These are phyloP conservation scores for Vitis hybrid DNA, from an alignment of 177 flowering plant species.

Conservation along the genomic window DNA sequence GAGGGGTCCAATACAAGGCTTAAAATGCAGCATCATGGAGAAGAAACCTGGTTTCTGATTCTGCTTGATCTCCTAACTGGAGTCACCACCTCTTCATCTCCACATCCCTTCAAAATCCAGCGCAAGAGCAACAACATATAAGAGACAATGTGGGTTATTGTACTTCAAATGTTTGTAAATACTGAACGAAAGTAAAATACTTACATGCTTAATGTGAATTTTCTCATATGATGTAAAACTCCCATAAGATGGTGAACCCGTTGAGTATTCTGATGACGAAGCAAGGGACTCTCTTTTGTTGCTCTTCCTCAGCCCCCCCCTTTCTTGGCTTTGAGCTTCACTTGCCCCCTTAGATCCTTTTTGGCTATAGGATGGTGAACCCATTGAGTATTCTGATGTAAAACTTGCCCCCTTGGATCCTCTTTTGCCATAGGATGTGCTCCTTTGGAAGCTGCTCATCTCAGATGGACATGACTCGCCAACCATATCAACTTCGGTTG, in stretches of 20 bases:
- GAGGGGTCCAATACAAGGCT: too few species aligned
- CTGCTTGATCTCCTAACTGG: slow-evolving; percentile 88
- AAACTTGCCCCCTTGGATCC: slow-evolving; percentile 5
- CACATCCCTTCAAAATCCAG: slow-evolving; percentile 28
- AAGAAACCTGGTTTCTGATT: slow-evolving; percentile 44
- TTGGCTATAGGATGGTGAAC: slow-evolving; percentile 17
- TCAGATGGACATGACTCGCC: slow-evolving; percentile 57
- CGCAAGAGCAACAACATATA: not conserved
- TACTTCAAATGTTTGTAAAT: not conserved
- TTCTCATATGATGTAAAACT: slow-evolving; percentile 82
- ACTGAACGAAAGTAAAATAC: slow-evolving; percentile 8
- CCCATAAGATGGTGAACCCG: slow-evolving; percentile 65
- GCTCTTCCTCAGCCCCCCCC: slow-evolving; percentile 26
- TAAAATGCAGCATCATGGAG: too few species aligned
- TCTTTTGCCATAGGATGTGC: slow-evolving; percentile 24
- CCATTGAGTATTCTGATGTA: too few species aligned
- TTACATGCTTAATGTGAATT: slow-evolving; percentile 50
- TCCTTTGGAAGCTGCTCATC: slow-evolving; percentile 49
- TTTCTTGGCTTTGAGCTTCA: slow-evolving; percentile 41
- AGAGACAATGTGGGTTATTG: not conserved
- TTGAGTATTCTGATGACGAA: slow-evolving; percentile 51
- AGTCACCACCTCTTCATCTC: slow-evolving; percentile 57
- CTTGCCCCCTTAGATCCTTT: slow-evolving; percentile 9
- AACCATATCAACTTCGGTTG: slow-evolving; percentile 39
- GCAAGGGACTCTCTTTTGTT: slow-evolving; percentile 47